Base-by-base conservation (phyloP, 202 grass and related monocot genomes). In the Panicum virgatum region DNA sequence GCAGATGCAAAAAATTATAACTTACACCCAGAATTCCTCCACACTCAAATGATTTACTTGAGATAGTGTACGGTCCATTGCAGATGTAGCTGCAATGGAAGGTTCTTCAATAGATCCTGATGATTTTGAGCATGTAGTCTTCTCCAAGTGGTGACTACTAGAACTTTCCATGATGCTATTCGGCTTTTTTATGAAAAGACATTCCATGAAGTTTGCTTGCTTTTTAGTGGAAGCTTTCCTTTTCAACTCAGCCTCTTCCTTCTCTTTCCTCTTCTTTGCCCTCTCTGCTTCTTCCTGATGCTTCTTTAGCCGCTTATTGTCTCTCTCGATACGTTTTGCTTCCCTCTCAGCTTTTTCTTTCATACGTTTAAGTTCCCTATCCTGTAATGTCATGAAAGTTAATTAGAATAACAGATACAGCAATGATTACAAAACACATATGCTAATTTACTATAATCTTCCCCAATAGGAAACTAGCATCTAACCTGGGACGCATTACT, bases 171-270 rank as follows among this genome's bases (percentile, higher is more conserved):
- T 81, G 58, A 32, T 71, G 14, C 34, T 79, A 69, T 45, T 48
- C 14, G 82, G 79, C 38, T 91, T 88, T 63, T 69, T 77, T 73
- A 78, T 94, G 45, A 94, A 62, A 62, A 94, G 87, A 32, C 77
- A 60, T 46, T 94, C 83, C 92, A 94, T 94, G 75, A 94, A 73
- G 66, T 36, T 84, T 39, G 86, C 88, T 72, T 94, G 92, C 67
- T 89, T 94, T 77, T 85, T 68, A 48, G 89, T 69, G 50, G 27
- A 37, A 48, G 66, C 73, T 61, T 86, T 72, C 34, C 73, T 89
- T 73, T 87, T 94, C 71, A 87, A 62, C 61, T 89, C 86, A n/a
- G 83, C 83, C 47, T 91, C 75, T 87, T 91, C 83, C 68, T 91
- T 91, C 54, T 86, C 80, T 66, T 56, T 80, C 67, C 83, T 81